A percentile compares a stretch with the other conserved stretches of the same genome.
Evolutionary conservation across 371 early-diverging fungal species (phyloP).

Genomic region (Syncephalastrum sp.): DNA sequence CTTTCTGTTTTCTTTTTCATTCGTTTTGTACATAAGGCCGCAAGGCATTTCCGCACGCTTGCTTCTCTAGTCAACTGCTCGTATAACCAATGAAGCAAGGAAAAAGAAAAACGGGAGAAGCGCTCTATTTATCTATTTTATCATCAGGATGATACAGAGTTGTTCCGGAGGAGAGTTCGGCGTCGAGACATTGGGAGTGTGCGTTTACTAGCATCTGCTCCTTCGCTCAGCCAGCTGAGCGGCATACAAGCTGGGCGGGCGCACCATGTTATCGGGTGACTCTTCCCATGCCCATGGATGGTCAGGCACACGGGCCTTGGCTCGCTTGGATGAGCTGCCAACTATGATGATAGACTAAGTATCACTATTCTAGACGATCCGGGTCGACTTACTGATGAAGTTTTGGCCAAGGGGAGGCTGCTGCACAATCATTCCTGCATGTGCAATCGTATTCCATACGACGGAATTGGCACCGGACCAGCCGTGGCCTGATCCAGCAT

Average conservation of each 20-base stretch:
- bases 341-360: conserved; percentile 14
- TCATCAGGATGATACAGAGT: too few species aligned
- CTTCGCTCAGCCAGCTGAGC: conserved; percentile 37
- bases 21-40: too few species aligned
- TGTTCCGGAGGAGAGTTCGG: too few species aligned
- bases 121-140: too few species aligned
- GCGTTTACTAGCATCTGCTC: not conserved
- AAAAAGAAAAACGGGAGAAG: too few species aligned
- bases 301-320: conserved; percentile 29
- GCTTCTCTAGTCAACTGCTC: too few species aligned
- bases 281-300: conserved; percentile 47
- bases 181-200: too few species aligned
- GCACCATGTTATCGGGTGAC: conserved; percentile 33
- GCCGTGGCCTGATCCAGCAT: conserved; percentile 48
- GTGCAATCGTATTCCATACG: conserved; percentile 50
- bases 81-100: too few species aligned
- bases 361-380: not conserved
- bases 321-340: conserved; percentile 29
- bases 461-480: conserved; percentile 50
- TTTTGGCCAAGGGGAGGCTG: conserved; percentile 40
- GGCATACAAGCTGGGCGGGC: conserved; percentile 44
- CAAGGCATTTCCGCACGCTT: too few species aligned
- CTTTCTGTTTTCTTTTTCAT: too few species aligned
- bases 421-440: conserved; percentile 47
- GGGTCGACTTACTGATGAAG: conserved; percentile 37